Base-by-base conservation (phyloP, 331 rosid species). In the Rosa hybrid region DNA sequence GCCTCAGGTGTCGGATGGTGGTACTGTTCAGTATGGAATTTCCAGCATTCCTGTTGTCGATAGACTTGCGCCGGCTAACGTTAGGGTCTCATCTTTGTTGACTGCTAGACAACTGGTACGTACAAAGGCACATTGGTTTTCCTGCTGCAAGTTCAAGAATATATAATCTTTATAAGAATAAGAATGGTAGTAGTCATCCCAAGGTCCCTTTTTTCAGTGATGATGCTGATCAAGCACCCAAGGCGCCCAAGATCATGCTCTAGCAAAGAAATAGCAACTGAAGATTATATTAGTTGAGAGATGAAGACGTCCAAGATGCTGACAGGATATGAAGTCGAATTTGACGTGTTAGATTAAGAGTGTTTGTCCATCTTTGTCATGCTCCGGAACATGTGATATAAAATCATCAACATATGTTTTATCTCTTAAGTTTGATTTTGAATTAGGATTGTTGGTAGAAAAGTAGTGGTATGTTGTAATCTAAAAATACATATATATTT, bases 121-220 rank as follows among this genome's bases (percentile, higher is more conserved):
- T 30, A 60, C 67, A 5, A 30, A 64, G 70, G 70, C 44, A 7
- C 10, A 25, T 63, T 27, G 42, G 42, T 27, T 30, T 12, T 11
- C 44, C 38, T 60, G 16, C 38, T 60, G 68, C 44, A 64, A 64
- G 11, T 59, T 6, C 70, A 30, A 64, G 44, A 64, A 64, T 10
- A 27, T 23, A 64, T 34, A n/a, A 64, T 64, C n/a, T 2, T 13
- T 64, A 30, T 7, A 64, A 30, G 70, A 13, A 14, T 2, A 34
- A 13, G 70, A 64, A 30, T 64, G 42, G 4, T 4, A 6, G 2
- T 14, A 14, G n/a, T 64, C 70, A 13, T 30, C 70, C 42, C 2
- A 30, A 30, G 70, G 42, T 64, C 10, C 70, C 70, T 30, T 64
- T 64, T 27, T 64, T 64, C 70, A 64, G 70, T 64, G 70, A 64